Percentiles rank a stretch among this genome's conserved stretches.
These are phyloP conservation scores for Cucurbita moschata DNA, from an alignment of 306 rosid genomes.

Conservation along the genomic window DNA sequence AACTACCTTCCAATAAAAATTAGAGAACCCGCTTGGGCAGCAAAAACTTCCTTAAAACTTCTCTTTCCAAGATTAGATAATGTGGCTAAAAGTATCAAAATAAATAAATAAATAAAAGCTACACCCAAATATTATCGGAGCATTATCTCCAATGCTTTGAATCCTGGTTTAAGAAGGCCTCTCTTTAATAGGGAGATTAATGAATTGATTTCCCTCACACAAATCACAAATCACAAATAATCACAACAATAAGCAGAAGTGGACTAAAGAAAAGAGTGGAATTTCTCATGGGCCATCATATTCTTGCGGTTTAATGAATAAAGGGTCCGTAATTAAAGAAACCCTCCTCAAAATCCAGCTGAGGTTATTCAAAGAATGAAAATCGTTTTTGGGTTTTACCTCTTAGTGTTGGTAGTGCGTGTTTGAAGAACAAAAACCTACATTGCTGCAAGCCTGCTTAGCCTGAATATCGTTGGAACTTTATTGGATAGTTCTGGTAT, in stretches of 20 bases:
- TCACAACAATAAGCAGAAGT: background rate
- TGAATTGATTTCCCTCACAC: background rate
- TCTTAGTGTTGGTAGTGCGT: background rate
- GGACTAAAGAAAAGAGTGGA: background rate
- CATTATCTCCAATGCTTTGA: background rate
- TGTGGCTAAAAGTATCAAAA: background rate
- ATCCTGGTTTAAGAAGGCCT: background rate
- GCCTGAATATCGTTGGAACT: background rate
- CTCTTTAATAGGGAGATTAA: background rate
- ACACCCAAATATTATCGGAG: background rate
- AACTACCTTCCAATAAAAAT: background rate
- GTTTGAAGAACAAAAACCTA: background rate
- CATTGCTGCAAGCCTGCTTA: background rate
- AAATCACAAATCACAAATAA: background rate
- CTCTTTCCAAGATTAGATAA: background rate
- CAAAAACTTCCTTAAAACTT: background rate
- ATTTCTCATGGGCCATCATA: background rate
- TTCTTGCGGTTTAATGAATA: background rate
- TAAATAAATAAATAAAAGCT: background rate
- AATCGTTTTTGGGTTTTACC: background rate
- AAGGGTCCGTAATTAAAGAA: background rate
- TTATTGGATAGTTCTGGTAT: background rate
- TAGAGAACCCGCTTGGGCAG: background rate
- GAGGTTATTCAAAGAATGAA: background rate
- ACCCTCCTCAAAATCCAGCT: background rate